These are phyloP conservation scores for Alternaria sp. DNA, from an alignment of 2,329 filamentous ascomycete species.

Conservation along the genomic window DNA sequence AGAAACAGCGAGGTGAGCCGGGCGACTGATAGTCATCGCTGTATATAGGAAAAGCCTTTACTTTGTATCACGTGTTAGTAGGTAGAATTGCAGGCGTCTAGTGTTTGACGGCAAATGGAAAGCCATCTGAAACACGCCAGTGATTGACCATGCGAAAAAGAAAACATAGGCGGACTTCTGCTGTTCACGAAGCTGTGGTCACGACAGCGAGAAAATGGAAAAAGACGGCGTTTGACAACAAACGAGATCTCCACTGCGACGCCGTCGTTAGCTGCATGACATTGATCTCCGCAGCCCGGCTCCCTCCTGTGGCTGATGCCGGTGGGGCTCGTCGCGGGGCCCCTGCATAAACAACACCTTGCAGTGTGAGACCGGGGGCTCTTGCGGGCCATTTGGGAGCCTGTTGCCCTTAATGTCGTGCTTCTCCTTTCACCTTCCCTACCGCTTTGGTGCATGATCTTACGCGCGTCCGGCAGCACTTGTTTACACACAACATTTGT, in stretches of 20 bases:
- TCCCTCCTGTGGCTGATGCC: constrained; percentile 16
- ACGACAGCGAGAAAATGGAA: background rate
- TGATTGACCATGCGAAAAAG: constrained; percentile 7
- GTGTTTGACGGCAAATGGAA: constrained; percentile 6
- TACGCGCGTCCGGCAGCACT: constrained; percentile 15
- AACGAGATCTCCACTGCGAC: constrained; percentile 5
- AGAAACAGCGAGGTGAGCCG: background rate
- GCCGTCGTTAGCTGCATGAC: constrained; percentile 18
- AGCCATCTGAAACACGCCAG: constrained; percentile 19
- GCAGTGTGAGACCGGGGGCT: constrained; percentile 16
- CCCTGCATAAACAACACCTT: constrained; percentile 22
- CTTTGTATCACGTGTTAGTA: background rate
- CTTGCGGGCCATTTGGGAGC: constrained; percentile 16
- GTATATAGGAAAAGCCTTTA: background rate
- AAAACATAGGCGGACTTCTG: constrained; percentile 3
- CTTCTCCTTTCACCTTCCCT: constrained; percentile 26
- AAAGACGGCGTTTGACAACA: background rate
- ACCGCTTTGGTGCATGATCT: constrained; percentile 12
- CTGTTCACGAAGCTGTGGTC: background rate
- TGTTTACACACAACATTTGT: constrained; percentile 24
- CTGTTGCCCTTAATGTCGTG: constrained; percentile 15
- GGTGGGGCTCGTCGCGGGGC: constrained; percentile 20
- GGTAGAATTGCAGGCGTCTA: constrained; percentile 2
- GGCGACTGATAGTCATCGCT: background rate
- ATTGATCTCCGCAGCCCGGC: constrained; percentile 24